Evolutionary conservation across 345 rosid genomes (phyloP).

Genomic region (Gossypium ekmanianum): DNA sequence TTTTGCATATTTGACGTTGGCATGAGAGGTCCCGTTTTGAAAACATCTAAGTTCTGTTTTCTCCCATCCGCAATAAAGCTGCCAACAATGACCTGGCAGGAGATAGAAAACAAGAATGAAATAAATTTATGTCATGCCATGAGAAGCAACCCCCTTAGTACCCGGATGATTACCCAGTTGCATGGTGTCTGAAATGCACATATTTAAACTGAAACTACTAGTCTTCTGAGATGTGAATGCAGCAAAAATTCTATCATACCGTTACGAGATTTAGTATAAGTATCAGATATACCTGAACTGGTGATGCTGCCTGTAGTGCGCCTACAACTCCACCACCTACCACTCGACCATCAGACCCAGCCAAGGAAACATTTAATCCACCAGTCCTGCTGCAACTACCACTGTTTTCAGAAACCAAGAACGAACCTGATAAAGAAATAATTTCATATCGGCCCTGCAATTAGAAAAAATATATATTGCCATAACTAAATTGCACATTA

Average conservation of each 20-base stretch:
- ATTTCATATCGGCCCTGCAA: constrained; percentile 85
- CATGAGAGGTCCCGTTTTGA: constrained; percentile 48
- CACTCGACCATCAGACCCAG: constrained; percentile 69
- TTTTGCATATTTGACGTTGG: constrained; percentile 48
- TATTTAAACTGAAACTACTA: not conserved
- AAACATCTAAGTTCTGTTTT: constrained; percentile 38
- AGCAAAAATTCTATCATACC: not conserved
- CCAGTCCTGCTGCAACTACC: constrained; percentile 41
- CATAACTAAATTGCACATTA: constrained; percentile 8
- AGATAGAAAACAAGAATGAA: constrained; percentile 12
- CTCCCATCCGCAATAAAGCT: constrained; percentile 71
- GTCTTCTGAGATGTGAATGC: not conserved
- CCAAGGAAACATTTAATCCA: constrained; percentile 65
- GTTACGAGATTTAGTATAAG: not conserved
- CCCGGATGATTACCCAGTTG: not conserved
- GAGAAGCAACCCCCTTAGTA: not conserved
- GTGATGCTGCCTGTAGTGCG: constrained; percentile 64
- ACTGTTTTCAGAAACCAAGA: constrained; percentile 48
- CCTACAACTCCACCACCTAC: constrained; percentile 86
- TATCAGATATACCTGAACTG: constrained; percentile 60
- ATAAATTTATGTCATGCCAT: not conserved
- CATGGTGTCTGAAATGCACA: not conserved
- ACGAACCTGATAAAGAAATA: constrained; percentile 73
- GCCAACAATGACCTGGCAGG: constrained; percentile 70
- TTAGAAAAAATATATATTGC: constrained; percentile 10